These are phyloP conservation scores for Solidago caesia DNA, from an alignment of 129 eudicot genomes.

Conservation along the genomic window DNA sequence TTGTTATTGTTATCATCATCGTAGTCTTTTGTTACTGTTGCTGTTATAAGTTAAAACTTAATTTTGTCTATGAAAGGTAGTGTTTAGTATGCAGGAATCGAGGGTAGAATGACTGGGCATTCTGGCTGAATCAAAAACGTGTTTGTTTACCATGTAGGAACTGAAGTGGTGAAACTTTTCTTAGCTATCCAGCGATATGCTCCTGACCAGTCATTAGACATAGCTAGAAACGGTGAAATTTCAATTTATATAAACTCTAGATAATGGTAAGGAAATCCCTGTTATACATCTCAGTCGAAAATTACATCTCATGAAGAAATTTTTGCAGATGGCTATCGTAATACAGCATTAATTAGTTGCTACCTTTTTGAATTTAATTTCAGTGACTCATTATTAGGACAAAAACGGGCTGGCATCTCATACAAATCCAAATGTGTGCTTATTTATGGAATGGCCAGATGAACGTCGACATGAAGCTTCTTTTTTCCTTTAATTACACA, in stretches of 20 bases:
- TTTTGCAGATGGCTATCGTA: constrained; percentile 1
- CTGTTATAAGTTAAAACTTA: too few relatives aligned
- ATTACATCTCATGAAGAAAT: constrained; percentile 8
- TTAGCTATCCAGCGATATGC: background rate
- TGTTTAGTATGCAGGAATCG: too few relatives aligned
- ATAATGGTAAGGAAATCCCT: background rate
- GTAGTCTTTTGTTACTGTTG: too few relatives aligned
- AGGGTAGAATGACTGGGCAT: too few relatives aligned
- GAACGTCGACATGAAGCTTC: background rate
- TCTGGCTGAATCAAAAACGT: too few relatives aligned
- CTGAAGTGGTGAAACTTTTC: too few relatives aligned
- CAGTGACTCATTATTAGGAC: background rate
- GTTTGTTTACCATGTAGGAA: too few relatives aligned
- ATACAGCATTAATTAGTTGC: background rate
- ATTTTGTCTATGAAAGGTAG: too few relatives aligned
- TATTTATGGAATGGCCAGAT: background rate
- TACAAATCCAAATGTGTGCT: constrained; percentile 22
- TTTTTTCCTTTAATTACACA: constrained; percentile 18
- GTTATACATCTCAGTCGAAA: constrained; percentile 7
- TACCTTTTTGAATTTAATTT: background rate
- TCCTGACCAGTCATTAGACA: background rate
- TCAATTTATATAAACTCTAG: background rate
- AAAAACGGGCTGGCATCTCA: background rate
- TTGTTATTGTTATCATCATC: too few relatives aligned
- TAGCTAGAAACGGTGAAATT: background rate